Conservation (phyloP, 1,284 basidiomycete genomes). For the Fomitiporia mediterranea region DNA sequence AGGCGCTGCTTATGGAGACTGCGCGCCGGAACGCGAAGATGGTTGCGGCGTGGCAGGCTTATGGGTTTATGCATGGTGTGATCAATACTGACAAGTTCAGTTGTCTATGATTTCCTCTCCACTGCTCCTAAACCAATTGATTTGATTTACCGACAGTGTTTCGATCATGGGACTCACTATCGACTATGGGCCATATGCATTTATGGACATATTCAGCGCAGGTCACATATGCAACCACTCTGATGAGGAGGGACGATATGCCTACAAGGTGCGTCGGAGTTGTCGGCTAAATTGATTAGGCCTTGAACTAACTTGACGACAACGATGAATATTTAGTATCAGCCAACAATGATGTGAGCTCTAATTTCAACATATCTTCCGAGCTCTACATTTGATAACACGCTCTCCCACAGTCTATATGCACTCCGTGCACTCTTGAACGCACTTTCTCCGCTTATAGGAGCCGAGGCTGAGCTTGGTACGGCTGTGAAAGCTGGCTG, state of each 20-base stretch:
- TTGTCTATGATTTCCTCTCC: background rate
- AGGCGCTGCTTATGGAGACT: conserved; percentile 70
- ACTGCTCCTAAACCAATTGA: conserved; percentile 18
- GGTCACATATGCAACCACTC: conserved; percentile 93
- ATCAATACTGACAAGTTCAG: conserved; percentile 92
- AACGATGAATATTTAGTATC: too few relatives aligned
- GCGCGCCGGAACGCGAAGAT: conserved; percentile 83
- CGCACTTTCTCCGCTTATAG: conserved; percentile 77
- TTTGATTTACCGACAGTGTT: conserved; percentile 46
- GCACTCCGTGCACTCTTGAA: conserved; percentile 73
- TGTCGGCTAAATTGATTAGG: too few relatives aligned
- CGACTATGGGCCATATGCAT: conserved; percentile 93
- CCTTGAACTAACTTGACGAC: too few relatives aligned
- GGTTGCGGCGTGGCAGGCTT: conserved; percentile 92
- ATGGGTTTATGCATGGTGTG: conserved; percentile 93
- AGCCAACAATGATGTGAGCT: conserved; percentile 35
- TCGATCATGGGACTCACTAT: conserved; percentile 88
- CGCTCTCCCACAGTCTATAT: conserved; percentile 48
- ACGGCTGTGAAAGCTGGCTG: conserved; percentile 58
- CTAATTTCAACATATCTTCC: conserved; percentile 10
- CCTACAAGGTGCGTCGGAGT: conserved; percentile 70
- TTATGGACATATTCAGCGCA: conserved; percentile 89
- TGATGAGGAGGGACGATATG: conserved; percentile 82
- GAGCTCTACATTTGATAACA: background rate
- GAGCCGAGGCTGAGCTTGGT: conserved; percentile 60